These are phyloP conservation scores for Yamadazyma philogaea DNA, from an alignment of 805 yeast species.

Conservation along the genomic window DNA sequence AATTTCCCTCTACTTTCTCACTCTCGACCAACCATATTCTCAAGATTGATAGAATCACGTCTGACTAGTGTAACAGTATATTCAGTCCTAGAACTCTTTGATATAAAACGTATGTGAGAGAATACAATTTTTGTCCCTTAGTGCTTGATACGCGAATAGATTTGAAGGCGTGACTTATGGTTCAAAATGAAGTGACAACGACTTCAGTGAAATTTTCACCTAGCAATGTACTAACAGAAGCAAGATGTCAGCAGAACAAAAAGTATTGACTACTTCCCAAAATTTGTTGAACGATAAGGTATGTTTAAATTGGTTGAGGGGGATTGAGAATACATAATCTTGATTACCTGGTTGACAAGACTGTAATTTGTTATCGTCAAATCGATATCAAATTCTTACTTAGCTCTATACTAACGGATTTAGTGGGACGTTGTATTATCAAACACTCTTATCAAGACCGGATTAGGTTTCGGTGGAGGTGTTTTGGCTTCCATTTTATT, in stretches of 20 bases:
- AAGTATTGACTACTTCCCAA: slow-evolving; percentile 46
- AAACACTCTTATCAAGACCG: slow-evolving; percentile 90
- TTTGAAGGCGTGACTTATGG: too few species aligned
- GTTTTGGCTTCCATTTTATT: slow-evolving; percentile 85
- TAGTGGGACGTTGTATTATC: slow-evolving; percentile 94
- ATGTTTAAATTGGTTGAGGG: slow-evolving; percentile 1
- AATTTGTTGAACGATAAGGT: slow-evolving; percentile 58
- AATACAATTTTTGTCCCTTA: background rate
- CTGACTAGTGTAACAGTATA: slow-evolving; percentile 1
- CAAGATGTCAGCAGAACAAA: slow-evolving; percentile 34
- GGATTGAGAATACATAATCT: background rate
- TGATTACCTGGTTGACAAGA: too few species aligned
- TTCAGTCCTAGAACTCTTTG: background rate
- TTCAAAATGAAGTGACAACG: background rate
- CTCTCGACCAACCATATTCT: slow-evolving; percentile 16
- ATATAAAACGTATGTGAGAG: background rate
- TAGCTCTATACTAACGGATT: slow-evolving; percentile 15
- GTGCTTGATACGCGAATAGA: too few species aligned
- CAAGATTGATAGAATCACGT: slow-evolving; percentile 9
- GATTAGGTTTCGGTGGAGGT: slow-evolving; percentile 95
- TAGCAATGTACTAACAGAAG: slow-evolving; percentile 11
- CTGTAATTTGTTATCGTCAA: too few species aligned
- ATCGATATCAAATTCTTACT: background rate
- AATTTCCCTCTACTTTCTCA: slow-evolving; percentile 8
- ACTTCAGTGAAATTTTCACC: background rate